phyloP scores from a whole-genome alignment of 2,329 filamentous ascomycete genomes.

The Teratosphaeria nubilosa region DNA sequence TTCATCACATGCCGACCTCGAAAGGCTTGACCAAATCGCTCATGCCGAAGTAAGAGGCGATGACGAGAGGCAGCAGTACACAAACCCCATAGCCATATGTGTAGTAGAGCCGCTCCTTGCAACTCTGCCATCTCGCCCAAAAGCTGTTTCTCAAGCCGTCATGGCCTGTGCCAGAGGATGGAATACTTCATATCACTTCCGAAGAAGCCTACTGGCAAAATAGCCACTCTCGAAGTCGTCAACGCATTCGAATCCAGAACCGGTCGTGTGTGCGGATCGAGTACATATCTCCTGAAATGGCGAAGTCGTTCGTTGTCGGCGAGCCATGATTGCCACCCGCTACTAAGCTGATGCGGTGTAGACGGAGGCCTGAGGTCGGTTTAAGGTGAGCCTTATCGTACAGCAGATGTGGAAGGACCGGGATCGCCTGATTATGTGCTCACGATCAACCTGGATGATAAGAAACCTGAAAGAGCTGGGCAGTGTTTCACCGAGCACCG shows the following conservation, averaged over 20 bases:
- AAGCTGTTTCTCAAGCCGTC: not conserved
- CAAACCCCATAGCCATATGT: not conserved
- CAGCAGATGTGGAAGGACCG: not conserved
- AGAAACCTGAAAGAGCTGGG: not conserved
- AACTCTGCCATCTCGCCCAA: not conserved
- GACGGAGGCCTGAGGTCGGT: not conserved
- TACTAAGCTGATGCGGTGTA: too few relatives aligned
- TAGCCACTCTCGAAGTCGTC: not conserved
- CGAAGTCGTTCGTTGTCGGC: too few relatives aligned
- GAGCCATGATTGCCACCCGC: too few relatives aligned
- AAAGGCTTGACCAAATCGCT: not conserved
- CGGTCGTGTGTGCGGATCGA: too few relatives aligned
- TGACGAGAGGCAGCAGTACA: not conserved
- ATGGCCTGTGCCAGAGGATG: not conserved
- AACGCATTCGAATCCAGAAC: too few relatives aligned
- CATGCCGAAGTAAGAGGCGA: not conserved
- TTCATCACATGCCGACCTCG: not conserved
- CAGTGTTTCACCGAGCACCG: not conserved
- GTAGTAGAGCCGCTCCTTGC: not conserved
- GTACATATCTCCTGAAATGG: too few relatives aligned
- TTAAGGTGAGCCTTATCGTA: not conserved
- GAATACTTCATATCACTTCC: too few relatives aligned
- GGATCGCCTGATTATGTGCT: not conserved
- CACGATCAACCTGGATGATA: not conserved
- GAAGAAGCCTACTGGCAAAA: not conserved